These are phyloP conservation scores for Phaeosphaeria sp. DNA, from an alignment of 2,329 filamentous ascomycete species.

Conservation along the genomic window DNA sequence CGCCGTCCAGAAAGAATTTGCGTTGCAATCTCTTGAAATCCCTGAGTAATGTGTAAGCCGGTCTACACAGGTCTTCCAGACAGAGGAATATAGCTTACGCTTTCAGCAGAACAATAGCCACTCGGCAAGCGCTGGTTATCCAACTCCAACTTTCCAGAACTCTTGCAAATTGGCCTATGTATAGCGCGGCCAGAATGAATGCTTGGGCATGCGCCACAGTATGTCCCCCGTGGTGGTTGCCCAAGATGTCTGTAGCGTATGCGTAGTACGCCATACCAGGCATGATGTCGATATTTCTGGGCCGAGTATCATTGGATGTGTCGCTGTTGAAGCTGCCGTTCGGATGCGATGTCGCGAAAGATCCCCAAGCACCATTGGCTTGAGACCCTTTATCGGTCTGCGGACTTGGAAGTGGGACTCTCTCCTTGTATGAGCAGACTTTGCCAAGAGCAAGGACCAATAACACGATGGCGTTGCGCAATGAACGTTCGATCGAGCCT, in stretches of 20 bases:
- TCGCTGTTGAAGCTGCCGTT: conserved; percentile 45
- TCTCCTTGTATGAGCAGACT: conserved; percentile 67
- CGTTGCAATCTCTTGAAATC: conserved; percentile 42
- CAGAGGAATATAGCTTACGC: conserved; percentile 56
- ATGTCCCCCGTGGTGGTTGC: conserved; percentile 78
- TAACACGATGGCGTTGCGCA: conserved; percentile 77
- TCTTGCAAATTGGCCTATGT: conserved; percentile 85
- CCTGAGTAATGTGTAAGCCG: conserved; percentile 33
- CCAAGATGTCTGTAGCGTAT: conserved; percentile 84
- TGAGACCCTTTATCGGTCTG: conserved; percentile 56
- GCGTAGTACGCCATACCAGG: conserved; percentile 91
- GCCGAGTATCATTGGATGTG: conserved; percentile 29
- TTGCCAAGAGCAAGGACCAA: conserved; percentile 86
- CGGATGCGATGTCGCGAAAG: conserved; percentile 36
- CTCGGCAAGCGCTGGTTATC: conserved; percentile 67
- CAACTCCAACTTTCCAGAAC: conserved; percentile 84
- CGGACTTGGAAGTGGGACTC: conserved; percentile 58
- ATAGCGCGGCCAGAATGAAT: conserved; percentile 83
- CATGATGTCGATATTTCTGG: conserved; percentile 79
- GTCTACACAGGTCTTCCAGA: not conserved
- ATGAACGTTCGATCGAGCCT: conserved; percentile 36
- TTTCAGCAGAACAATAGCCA: conserved; percentile 75
- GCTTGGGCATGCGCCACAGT: conserved; percentile 86
- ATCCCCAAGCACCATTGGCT: conserved; percentile 29
- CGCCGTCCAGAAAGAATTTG: conserved; percentile 19